Conservation (phyloP, 2,329 filamentous ascomycete species). For the Trichoderma lentiforme region DNA sequence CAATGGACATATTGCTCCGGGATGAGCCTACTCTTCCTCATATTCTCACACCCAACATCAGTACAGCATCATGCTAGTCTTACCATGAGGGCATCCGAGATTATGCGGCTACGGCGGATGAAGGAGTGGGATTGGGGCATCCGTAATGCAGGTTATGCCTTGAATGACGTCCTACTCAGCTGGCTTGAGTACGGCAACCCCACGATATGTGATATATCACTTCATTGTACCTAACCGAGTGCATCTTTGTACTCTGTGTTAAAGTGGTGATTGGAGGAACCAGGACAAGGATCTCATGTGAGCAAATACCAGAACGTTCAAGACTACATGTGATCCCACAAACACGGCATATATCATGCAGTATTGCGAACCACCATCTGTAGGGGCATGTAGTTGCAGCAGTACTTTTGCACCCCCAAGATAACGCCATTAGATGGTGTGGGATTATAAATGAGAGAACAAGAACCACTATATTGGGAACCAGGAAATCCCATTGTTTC, state of each 20-base stretch:
- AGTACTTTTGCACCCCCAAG: neutral
- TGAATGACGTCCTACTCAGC: neutral
- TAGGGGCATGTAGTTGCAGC: neutral
- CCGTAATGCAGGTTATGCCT: neutral
- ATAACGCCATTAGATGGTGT: neutral
- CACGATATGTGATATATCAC: constrained; percentile 6
- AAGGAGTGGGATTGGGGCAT: neutral
- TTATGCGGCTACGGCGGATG: neutral
- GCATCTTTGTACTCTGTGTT: neutral
- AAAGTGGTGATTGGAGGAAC: neutral
- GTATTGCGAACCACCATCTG: neutral
- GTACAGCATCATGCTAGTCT: neutral
- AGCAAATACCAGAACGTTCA: neutral
- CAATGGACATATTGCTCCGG: neutral
- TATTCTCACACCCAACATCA: neutral
- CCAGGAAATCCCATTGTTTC: neutral
- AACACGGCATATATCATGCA: neutral
- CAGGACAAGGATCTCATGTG: neutral
- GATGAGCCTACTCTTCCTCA: neutral
- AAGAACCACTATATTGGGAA: neutral
- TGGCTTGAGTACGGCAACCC: neutral
- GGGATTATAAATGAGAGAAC: neutral
- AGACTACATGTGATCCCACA: neutral
- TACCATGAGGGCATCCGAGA: neutral
- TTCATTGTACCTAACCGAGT: neutral